Percentiles rank a stretch among this genome's conserved stretches.
These are phyloP conservation scores for Datura wrightii DNA, from an alignment of 257 asterid genomes.

Conservation along the genomic window DNA sequence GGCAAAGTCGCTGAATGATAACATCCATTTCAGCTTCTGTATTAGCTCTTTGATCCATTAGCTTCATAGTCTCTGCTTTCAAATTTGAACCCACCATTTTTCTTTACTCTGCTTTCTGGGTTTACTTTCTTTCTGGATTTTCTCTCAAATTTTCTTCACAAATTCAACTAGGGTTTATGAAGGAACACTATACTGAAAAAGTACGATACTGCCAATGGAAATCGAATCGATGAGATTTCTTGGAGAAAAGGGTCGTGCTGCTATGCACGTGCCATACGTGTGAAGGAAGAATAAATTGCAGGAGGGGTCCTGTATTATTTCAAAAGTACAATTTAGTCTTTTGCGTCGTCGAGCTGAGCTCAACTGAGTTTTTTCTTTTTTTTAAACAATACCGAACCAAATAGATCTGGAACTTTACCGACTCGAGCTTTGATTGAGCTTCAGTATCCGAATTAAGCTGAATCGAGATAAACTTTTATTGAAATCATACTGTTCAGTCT, in stretches of 20 bases:
- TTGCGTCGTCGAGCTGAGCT: too few species aligned
- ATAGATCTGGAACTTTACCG: too few species aligned
- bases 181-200: background rate
- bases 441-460: too few species aligned
- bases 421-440: too few species aligned
- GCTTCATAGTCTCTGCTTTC: constrained; percentile 79
- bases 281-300: constrained; percentile 1
- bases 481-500: too few species aligned
- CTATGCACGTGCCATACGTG: background rate
- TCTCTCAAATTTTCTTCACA: background rate
- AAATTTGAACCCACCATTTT: constrained; percentile 85
- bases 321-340: too few species aligned
- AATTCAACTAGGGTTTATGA: constrained; percentile 9
- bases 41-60: constrained; percentile 74
- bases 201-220: background rate
- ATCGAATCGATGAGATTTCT: background rate
- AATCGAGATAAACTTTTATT: too few species aligned
- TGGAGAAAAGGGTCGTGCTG: background rate
- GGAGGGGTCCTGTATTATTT: background rate
- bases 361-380: too few species aligned
- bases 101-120: background rate
- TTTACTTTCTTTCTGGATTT: background rate
- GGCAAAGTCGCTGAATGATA: constrained; percentile 76
- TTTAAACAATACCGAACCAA: too few species aligned
- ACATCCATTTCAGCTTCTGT: constrained; percentile 80